Base-by-base conservation (phyloP, 176 grass and related monocot genomes). In the Pontederia paniculata region DNA sequence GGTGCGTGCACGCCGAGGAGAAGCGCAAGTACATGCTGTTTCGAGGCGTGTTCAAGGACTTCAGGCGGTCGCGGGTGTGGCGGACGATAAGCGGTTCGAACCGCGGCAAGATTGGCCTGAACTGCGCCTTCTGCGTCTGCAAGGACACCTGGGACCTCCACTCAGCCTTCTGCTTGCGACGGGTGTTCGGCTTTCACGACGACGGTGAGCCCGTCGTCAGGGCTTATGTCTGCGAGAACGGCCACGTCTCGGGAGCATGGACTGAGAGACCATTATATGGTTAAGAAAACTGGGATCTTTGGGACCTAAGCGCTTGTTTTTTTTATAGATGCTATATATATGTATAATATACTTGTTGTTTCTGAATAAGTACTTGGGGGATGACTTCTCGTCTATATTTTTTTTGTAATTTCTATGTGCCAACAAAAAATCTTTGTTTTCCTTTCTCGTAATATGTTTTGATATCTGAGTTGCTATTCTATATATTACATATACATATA, bases 21-120 rank as follows among this genome's bases (percentile, higher is more conserved):
- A 88, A 88, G 17, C 90, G 90, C 48, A 95, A 80, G 52, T 95
- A 95, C 76, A 96, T 96, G 90, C 73, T 96, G 8, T 96, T 96
- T 70, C 72, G 90, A 54, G 90, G 90, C 48, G 79, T 96, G 44
- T 96, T 96, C 62, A 74, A 71, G 63, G 52, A 96, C 69, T 96
- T 96, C 74, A 78, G 76, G 49, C 74, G 53, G 1, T 96, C 90
- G 1, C 83, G 70, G 74, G 85, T 96, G 47, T 84, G 90, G 22
- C 68, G 76, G 52, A 78, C 90, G n/a, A 84, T 96, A 15, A 48
- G 68, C 14, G 90, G 86, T 69, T 81, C 79, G n/a, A 84, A 78
- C 14, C 75, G 74, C 54, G 85, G 70, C 46, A 86, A 68, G 16
- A 68, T 96, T 41, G 75, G 70, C 54, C 66, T 96, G 50, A 63